These are phyloP conservation scores for Monilinia polystroma DNA, from an alignment of 2,329 filamentous ascomycete species.

Conservation along the genomic window DNA sequence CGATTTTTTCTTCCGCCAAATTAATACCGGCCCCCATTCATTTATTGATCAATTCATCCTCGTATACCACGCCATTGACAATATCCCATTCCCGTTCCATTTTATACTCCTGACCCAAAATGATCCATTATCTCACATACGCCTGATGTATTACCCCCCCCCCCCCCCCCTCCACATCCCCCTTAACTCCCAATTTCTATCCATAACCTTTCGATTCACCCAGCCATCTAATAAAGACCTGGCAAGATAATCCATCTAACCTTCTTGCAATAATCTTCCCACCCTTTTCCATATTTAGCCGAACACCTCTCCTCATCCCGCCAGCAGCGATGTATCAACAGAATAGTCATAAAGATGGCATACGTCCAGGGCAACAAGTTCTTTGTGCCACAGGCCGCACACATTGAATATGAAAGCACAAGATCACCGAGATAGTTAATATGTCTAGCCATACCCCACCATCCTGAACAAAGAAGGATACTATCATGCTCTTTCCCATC, in stretches of 20 bases:
- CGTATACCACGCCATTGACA: neutral
- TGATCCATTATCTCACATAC: neutral
- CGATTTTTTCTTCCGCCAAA: neutral
- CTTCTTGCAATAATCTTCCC: slow-evolving; percentile 46
- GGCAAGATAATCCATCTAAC: slow-evolving; percentile 48
- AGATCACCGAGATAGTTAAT: slow-evolving; percentile 46
- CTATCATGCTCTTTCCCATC: slow-evolving; percentile 45
- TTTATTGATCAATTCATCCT: neutral
- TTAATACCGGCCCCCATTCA: neutral
- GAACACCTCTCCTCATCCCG: slow-evolving; percentile 48
- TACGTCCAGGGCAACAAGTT: slow-evolving; percentile 48
- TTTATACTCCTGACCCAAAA: neutral
- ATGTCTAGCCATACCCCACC: slow-evolving; percentile 46
- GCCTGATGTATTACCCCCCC: too few relatives aligned
- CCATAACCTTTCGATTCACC: neutral
- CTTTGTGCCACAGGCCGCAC: slow-evolving; percentile 44
- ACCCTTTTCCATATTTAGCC: slow-evolving; percentile 47
- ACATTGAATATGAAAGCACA: slow-evolving; percentile 45
- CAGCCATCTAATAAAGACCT: slow-evolving; percentile 41
- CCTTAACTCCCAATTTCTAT: neutral
- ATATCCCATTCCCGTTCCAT: neutral
- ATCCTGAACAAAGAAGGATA: slow-evolving; percentile 44
- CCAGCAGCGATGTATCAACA: slow-evolving; percentile 48
- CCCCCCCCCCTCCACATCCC: too few relatives aligned
- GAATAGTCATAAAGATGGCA: slow-evolving; percentile 46